These are phyloP conservation scores for Tritrichomonas musculus DNA, from an alignment of 208 protist genomes.

Conservation along the genomic window DNA sequence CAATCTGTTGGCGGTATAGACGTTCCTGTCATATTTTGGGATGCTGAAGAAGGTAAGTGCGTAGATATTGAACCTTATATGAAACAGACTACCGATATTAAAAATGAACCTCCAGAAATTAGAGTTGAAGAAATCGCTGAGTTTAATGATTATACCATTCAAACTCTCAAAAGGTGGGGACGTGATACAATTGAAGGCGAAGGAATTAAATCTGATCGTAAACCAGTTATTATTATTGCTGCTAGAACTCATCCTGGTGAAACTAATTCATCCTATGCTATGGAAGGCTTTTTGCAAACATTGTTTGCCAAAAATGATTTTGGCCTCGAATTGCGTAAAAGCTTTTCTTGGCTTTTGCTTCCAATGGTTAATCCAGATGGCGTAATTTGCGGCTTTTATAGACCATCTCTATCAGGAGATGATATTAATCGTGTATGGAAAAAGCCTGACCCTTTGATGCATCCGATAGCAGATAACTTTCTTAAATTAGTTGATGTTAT, in stretches of 20 bases:
- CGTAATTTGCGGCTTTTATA: slow-evolving; percentile 89
- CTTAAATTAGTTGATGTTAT: background rate
- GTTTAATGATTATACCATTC: background rate
- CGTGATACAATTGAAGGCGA: no score
- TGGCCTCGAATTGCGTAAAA: background rate
- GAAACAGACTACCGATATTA: background rate
- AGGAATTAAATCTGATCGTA: background rate
- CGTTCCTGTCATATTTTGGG: slow-evolving; percentile 20
- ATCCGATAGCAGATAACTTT: slow-evolving; percentile 45
- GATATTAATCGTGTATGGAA: slow-evolving; percentile 89
- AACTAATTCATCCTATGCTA: slow-evolving; percentile 82
- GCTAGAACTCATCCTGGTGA: slow-evolving; percentile 94
- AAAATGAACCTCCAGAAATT: background rate
- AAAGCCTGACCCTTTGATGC: slow-evolving; percentile 36
- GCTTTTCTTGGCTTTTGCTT: slow-evolving; percentile 47
- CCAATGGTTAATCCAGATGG: slow-evolving; percentile 96
- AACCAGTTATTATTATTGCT: slow-evolving; percentile 66
- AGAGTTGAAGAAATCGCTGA: background rate
- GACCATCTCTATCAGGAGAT: slow-evolving; percentile 75
- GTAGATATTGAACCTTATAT: background rate
- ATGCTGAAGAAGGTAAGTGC: background rate
- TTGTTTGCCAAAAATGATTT: background rate
- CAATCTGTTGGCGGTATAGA: background rate
- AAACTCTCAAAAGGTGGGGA: background rate
- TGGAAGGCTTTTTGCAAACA: slow-evolving; percentile 64